Evolutionary conservation across 208 protist species (phyloP).

Genomic region (Tritrichomonas foetus): DNA sequence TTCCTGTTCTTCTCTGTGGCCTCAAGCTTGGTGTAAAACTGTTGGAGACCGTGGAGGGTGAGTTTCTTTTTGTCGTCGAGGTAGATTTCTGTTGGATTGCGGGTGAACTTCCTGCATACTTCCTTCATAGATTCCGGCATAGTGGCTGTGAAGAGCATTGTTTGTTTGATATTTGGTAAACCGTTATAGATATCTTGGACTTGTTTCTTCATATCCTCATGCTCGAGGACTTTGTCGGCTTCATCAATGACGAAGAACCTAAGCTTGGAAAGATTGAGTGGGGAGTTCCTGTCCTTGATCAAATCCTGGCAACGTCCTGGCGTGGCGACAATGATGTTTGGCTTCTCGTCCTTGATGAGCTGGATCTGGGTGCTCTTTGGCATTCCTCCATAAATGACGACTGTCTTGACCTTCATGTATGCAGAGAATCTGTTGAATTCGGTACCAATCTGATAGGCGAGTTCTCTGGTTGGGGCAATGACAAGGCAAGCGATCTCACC

Average conservation of each 20-base stretch:
- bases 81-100: constrained; percentile 84
- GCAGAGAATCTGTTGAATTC: constrained; percentile 89
- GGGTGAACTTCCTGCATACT: constrained; percentile 95
- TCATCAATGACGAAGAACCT: constrained; percentile 98
- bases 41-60: constrained; percentile 93
- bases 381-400: constrained; percentile 91
- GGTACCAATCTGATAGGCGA: constrained; percentile 95
- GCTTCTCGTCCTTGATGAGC: constrained; percentile 66
- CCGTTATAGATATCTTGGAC: constrained; percentile 93
- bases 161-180: constrained; percentile 91
- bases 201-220: constrained; percentile 76
- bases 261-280: constrained; percentile 77
- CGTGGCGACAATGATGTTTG: constrained; percentile 92
- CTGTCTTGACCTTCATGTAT: constrained; percentile 81
- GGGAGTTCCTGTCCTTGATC: constrained; percentile 69
- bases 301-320: constrained; percentile 88
- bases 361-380: constrained; percentile 67
- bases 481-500: constrained; percentile 70
- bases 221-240: constrained; percentile 87
- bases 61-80: constrained; percentile 95
- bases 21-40: constrained; percentile 92
- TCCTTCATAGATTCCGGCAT: constrained; percentile 82
- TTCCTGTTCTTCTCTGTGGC: constrained; percentile 92
- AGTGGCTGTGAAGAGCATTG: constrained; percentile 99
- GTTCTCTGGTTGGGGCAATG: constrained; percentile 91